phyloP scores from a whole-genome alignment of 2,329 filamentous ascomycete species.

The Venturia effusa region DNA sequence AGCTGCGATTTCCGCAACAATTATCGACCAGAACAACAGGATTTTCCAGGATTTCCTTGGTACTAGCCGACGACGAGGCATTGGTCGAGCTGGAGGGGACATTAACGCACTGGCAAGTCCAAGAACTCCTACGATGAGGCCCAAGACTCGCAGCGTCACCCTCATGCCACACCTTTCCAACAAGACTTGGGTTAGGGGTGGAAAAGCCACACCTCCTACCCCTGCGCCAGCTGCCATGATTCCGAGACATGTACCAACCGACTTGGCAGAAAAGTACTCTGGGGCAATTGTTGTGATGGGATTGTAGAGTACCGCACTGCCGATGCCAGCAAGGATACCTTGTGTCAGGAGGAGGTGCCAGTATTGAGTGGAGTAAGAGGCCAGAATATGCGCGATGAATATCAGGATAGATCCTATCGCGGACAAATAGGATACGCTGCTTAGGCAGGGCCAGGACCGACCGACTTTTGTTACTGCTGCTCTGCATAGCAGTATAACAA shows the following conservation, averaged over 20 bases:
- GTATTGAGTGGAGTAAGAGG: conserved; percentile 22
- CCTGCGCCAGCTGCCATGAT: neutral
- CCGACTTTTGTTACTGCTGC: neutral
- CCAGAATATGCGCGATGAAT: neutral
- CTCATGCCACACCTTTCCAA: neutral
- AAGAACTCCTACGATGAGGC: neutral
- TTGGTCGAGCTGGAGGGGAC: neutral
- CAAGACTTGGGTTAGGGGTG: neutral
- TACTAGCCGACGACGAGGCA: neutral
- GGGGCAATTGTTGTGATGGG: conserved; percentile 16
- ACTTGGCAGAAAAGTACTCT: neutral
- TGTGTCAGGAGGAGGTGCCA: conserved; percentile 40
- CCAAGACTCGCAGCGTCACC: neutral
- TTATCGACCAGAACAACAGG: neutral
- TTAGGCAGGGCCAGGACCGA: neutral
- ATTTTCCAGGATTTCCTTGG: neutral
- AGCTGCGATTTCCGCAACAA: neutral
- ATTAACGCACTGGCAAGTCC: neutral
- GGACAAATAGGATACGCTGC: neutral
- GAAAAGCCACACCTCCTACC: neutral
- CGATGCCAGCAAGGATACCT: conserved; percentile 35
- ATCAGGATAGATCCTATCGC: neutral
- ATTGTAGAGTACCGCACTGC: conserved; percentile 30
- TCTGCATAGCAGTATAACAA: neutral
- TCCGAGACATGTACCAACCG: neutral